Conservation (phyloP, 768 basidiomycete species). For the Termitomyces titanicus region DNA sequence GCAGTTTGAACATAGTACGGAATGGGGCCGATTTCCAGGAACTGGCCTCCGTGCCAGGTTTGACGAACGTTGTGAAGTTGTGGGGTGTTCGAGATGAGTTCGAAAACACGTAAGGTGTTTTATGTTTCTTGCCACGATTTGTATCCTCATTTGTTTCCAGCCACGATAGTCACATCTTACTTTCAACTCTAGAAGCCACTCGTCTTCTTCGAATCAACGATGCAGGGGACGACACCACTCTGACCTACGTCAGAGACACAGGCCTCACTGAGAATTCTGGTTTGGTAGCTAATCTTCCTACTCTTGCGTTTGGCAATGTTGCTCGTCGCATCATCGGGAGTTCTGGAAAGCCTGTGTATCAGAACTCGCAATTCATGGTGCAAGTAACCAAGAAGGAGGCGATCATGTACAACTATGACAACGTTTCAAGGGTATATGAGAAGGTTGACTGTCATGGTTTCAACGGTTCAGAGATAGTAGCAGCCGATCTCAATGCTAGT, state of each 20-base stretch:
- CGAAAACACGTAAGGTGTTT: constrained; percentile 43
- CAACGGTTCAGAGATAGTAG: constrained; percentile 47
- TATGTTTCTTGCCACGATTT: neutral
- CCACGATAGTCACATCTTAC: constrained; percentile 47
- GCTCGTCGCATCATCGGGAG: constrained; percentile 28
- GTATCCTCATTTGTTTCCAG: constrained; percentile 15
- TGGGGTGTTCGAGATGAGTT: constrained; percentile 56
- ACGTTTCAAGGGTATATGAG: constrained; percentile 35
- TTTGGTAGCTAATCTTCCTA: constrained; percentile 48
- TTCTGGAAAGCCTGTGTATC: constrained; percentile 26
- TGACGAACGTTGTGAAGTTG: constrained; percentile 52
- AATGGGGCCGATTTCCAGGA: constrained; percentile 81
- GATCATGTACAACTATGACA: constrained; percentile 54
- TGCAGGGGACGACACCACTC: constrained; percentile 34
- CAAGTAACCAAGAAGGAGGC: constrained; percentile 69
- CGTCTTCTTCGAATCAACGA: constrained; percentile 48
- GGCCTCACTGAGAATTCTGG: constrained; percentile 24
- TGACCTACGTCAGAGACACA: constrained; percentile 33
- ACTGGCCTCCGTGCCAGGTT: constrained; percentile 51
- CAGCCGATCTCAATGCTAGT: constrained; percentile 65
- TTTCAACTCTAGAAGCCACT: constrained; percentile 56
- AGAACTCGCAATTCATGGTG: constrained; percentile 53
- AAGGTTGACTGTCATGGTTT: constrained; percentile 36
- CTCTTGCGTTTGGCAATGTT: constrained; percentile 64
- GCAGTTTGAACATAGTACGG: constrained; percentile 72